A percentile compares a stretch with the other conserved stretches of the same genome.
These are phyloP conservation scores for Ceratocystis cubensis DNA, from an alignment of 2,329 filamentous ascomycete species.

Conservation along the genomic window DNA sequence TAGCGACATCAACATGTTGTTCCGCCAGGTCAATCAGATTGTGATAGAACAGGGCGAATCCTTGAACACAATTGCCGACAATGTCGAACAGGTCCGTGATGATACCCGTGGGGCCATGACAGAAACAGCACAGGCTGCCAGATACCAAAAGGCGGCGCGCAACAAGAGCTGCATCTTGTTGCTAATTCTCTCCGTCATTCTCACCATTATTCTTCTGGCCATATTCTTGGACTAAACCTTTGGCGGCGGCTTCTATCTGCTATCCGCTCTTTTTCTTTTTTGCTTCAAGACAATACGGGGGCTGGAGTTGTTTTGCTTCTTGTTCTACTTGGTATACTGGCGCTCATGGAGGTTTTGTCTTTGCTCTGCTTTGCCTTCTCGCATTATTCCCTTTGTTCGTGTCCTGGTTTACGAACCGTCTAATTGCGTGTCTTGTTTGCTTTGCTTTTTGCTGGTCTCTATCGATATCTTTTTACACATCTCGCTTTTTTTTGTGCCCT, in stretches of 20 bases:
- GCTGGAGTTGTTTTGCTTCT: constrained; percentile 15
- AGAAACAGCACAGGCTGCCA: constrained; percentile 71
- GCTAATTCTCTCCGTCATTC: constrained; percentile 73
- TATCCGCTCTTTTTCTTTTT: too few species aligned
- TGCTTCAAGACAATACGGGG: too few species aligned
- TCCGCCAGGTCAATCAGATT: constrained; percentile 95
- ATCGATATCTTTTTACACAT: constrained; percentile 20
- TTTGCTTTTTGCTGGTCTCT: constrained; percentile 16
- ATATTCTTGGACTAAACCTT: constrained; percentile 56
- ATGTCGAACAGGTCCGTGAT: constrained; percentile 69
- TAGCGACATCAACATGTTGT: constrained; percentile 88
- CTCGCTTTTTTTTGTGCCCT: not conserved
- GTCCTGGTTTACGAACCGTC: constrained; percentile 14
- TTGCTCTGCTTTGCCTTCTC: constrained; percentile 20
- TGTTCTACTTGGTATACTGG: constrained; percentile 25
- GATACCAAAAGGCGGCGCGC: constrained; percentile 89
- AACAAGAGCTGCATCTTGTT: constrained; percentile 90
- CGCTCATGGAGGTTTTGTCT: constrained; percentile 23
- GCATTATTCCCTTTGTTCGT: constrained; percentile 22
- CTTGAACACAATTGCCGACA: constrained; percentile 75
- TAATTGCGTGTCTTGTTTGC: constrained; percentile 21
- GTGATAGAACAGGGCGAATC: constrained; percentile 86
- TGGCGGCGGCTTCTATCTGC: not conserved
- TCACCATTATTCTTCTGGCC: constrained; percentile 81
- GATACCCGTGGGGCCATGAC: constrained; percentile 76